A percentile compares a stretch with the other conserved stretches of the same genome.
Conservation (phyloP, 2,329 filamentous ascomycete genomes). For the Ophiostoma sp. region DNA sequence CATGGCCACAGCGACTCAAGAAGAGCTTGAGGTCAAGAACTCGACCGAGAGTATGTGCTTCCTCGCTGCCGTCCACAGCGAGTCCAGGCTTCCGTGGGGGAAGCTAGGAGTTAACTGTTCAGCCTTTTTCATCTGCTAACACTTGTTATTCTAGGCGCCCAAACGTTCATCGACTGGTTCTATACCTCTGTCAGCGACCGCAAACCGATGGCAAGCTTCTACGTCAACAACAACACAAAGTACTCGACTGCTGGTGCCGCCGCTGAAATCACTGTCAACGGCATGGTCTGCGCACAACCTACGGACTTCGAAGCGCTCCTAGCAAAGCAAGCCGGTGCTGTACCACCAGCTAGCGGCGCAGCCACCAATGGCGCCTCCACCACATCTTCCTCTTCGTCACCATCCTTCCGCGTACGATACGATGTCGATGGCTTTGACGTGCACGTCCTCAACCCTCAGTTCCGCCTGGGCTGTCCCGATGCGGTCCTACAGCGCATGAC, state of each 20-base stretch:
- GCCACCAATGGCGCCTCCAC: constrained; percentile 16
- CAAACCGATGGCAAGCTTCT: constrained; percentile 59
- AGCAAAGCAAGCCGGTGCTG: constrained; percentile 50
- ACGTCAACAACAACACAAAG: constrained; percentile 54
- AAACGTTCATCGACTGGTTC: constrained; percentile 66
- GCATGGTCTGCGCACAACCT: constrained; percentile 58
- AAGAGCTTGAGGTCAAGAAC: constrained; percentile 41
- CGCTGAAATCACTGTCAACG: constrained; percentile 75
- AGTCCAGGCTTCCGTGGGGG: too few relatives aligned
- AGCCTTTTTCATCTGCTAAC: too few relatives aligned
- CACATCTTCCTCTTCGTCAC: constrained; percentile 7
- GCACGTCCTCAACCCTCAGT: constrained; percentile 69
- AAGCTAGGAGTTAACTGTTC: too few relatives aligned
- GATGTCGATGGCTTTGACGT: constrained; percentile 72
- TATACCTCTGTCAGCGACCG: constrained; percentile 66
- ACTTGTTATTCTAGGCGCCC: constrained; percentile 50
- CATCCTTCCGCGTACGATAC: constrained; percentile 46
- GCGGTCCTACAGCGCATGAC: constrained; percentile 31
- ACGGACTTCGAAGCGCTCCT: constrained; percentile 64
- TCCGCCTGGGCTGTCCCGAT: constrained; percentile 51
- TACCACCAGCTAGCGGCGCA: constrained; percentile 8
- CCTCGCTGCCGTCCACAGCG: too few relatives aligned
- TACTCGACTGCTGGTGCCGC: constrained; percentile 47
- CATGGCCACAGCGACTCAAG: constrained; percentile 25
- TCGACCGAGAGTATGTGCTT: constrained; percentile 42